These are phyloP conservation scores for Aspergillus jensenii DNA, from an alignment of 2,329 filamentous ascomycete genomes.

Conservation along the genomic window DNA sequence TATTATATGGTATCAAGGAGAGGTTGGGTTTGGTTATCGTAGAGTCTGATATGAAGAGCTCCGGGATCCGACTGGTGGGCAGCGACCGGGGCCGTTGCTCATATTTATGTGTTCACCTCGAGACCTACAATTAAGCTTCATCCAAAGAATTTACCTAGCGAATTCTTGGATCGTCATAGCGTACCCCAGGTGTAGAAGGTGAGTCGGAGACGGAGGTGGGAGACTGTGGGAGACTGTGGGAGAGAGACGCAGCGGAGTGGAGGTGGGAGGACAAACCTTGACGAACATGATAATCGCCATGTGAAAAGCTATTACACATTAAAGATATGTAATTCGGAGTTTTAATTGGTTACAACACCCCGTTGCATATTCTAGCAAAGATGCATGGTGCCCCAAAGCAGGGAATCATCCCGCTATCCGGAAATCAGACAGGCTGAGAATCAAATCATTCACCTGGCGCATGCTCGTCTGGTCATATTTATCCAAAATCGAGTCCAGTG, in stretches of 20 bases:
- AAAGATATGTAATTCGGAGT: neutral
- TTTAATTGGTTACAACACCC: neutral
- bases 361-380: neutral
- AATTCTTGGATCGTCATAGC: neutral
- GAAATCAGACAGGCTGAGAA: slow-evolving; percentile 28
- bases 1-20: neutral
- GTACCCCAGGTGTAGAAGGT: slow-evolving; percentile 1
- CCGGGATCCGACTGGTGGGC: neutral
- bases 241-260: slow-evolving; percentile 1
- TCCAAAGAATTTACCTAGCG: neutral
- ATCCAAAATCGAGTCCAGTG: slow-evolving; percentile 30
- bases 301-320: neutral
- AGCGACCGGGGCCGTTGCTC: neutral
- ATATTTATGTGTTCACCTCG: neutral
- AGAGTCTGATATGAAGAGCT: neutral
- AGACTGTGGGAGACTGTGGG: neutral
- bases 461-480: slow-evolving; percentile 44
- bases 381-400: neutral
- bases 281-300: neutral
- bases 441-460: slow-evolving; percentile 42
- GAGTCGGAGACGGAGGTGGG: slow-evolving; percentile 11
- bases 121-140: neutral
- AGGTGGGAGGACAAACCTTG: neutral
- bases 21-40: neutral
- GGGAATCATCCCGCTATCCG: slow-evolving; percentile 16